Conservation (phyloP, 805 yeast species). For the Lachancea quebecensis region DNA sequence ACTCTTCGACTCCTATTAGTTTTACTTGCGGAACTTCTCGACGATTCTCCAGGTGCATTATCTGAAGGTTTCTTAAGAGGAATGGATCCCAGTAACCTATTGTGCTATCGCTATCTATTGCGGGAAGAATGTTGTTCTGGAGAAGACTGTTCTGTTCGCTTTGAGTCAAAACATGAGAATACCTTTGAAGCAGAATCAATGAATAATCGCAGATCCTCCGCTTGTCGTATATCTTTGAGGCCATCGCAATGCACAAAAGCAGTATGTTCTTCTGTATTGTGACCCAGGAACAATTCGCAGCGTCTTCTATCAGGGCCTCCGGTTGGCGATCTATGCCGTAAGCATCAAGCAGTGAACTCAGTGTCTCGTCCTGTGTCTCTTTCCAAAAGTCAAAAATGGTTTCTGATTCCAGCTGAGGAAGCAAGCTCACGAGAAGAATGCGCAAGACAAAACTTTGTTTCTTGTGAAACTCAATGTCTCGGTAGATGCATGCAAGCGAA, state of each 20-base stretch:
- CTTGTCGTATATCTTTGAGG: slow-evolving; percentile 44
- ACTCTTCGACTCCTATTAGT: slow-evolving; percentile 1
- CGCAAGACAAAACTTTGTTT: slow-evolving; percentile 66
- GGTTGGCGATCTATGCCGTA: slow-evolving; percentile 45
- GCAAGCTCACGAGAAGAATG: slow-evolving; percentile 48
- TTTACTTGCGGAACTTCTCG: slow-evolving; percentile 13
- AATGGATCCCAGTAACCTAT: slow-evolving; percentile 68
- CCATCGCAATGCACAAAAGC: slow-evolving; percentile 44
- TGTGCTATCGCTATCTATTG: slow-evolving; percentile 17
- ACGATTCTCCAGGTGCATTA: slow-evolving; percentile 29
- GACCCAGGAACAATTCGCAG: slow-evolving; percentile 43
- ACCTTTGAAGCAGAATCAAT: slow-evolving; percentile 48
- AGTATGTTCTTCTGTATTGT: slow-evolving; percentile 51
- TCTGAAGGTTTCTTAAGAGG: slow-evolving; percentile 45
- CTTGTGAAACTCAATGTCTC: slow-evolving; percentile 52
- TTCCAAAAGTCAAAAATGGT: slow-evolving; percentile 13
- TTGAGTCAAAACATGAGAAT: slow-evolving; percentile 44
- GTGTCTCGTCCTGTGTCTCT: slow-evolving; percentile 35
- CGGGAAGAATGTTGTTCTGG: slow-evolving; percentile 23
- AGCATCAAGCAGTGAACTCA: slow-evolving; percentile 42
- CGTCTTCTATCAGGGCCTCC: slow-evolving; percentile 25
- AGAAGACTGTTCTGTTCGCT: slow-evolving; percentile 49
- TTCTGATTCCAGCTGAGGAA: slow-evolving; percentile 26
- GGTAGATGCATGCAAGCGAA: slow-evolving; percentile 58
- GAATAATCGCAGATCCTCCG: slow-evolving; percentile 42